These are phyloP conservation scores for Alternaria brassicae DNA, from an alignment of 2,329 filamentous ascomycete species.

Conservation along the genomic window DNA sequence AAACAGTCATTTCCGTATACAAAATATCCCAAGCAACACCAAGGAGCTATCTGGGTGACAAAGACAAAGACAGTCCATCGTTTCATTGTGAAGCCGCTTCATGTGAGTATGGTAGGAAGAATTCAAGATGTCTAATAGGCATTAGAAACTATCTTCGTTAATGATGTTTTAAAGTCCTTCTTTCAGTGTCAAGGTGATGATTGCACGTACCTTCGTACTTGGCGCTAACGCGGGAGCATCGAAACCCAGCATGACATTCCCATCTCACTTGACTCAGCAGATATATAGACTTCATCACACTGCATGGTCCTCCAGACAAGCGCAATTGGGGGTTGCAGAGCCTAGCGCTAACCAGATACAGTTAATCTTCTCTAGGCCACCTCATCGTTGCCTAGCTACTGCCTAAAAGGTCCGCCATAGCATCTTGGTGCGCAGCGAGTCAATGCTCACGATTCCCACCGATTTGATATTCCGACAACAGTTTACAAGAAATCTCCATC, in stretches of 20 bases:
- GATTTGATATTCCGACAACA: neutral
- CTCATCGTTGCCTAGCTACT: constrained; percentile 10
- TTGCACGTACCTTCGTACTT: neutral
- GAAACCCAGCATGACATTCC: neutral
- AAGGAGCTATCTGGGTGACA: no score
- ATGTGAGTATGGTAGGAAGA: neutral
- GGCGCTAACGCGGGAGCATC: fast-evolving
- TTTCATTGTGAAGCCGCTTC: neutral
- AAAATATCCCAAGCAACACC: neutral
- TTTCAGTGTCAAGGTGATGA: neutral
- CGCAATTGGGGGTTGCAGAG: neutral
- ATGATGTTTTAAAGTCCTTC: neutral
- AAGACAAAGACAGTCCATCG: neutral
- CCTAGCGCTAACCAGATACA: neutral
- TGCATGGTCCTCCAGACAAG: neutral
- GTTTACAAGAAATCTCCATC: neutral
- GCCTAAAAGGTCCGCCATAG: neutral
- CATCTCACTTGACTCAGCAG: fast-evolving
- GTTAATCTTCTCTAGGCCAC: neutral
- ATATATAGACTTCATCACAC: neutral
- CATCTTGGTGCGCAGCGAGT: neutral
- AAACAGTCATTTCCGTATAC: neutral
- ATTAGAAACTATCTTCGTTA: neutral
- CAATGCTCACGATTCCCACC: neutral
- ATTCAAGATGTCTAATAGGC: neutral